Base-by-base conservation (phyloP, 2,329 filamentous ascomycete genomes). In the Blumeria graminis region DNA sequence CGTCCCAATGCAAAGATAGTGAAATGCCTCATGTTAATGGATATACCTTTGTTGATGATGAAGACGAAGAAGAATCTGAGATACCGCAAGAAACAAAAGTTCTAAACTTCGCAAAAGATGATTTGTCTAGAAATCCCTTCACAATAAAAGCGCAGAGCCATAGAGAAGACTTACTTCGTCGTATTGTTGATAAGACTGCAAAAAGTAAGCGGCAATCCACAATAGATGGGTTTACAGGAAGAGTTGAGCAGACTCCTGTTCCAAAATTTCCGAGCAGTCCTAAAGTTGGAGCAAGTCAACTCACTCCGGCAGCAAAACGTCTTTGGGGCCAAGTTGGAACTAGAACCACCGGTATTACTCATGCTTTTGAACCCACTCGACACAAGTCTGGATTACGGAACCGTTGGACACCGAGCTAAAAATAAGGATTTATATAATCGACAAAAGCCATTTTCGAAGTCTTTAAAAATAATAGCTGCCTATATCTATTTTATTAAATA, bases 21-120 rank as follows among this genome's bases (percentile, higher is more conserved):
- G 88, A 93, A 68, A 96, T 90, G 0, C 92, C 90, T 0, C 77
- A 86, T 1, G 86, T 96, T 0, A 94, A 93, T 60, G 92, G 92
- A 1, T 98, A 95, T 67, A 78, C 87, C 0, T 96, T 94, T 68
- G 89, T 98, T 38, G 88, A 94, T 62, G 87, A 93, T 57, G 7
- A 13, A 41, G 28, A 34, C n/a, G 6, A 8, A 43, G 76, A 77
- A 0, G 74, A 74, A 14, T 64, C 73, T 55, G 72, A 73, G 55
- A 62, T 68, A 8, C 70, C 71, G 14, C 62, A 65, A 1, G 45
- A 64, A n/a, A 59, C 66, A 50, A 69, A 72, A n/a, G 60, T 71
- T 59, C 73, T 83, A 63, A 69, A 81, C 56, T 70, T 84, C 7
- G 76, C 79, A 1, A 71, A 75, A 9, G 74, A 76, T 13, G 75